Percentiles rank a stretch among this genome's conserved stretches.
Conservation (phyloP, 768 basidiomycete genomes). For the Neoboletus magnificus region DNA sequence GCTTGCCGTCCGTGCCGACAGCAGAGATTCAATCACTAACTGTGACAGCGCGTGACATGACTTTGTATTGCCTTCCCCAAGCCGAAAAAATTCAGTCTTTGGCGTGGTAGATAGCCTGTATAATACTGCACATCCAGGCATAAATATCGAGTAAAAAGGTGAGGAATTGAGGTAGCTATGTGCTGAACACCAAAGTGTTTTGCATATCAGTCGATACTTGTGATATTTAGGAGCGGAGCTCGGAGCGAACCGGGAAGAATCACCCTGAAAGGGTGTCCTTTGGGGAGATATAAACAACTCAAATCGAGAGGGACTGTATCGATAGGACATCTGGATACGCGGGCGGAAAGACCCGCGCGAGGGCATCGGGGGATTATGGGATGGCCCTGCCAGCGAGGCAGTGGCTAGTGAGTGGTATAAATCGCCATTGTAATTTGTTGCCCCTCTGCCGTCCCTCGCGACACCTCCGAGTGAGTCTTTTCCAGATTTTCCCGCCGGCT, state of each 20-base stretch:
- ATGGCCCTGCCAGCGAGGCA: slow-evolving; percentile 17
- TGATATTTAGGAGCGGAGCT: slow-evolving; percentile 5
- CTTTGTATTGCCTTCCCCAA: too few relatives aligned
- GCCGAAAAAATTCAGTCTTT: too few relatives aligned
- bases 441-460: slow-evolving; percentile 3
- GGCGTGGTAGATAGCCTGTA: too few relatives aligned
- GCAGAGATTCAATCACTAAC: too few relatives aligned
- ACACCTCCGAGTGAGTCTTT: slow-evolving; percentile 21
- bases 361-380: slow-evolving; percentile 33
- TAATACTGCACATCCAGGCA: too few relatives aligned
- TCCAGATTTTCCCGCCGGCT: slow-evolving; percentile 1
- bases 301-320: neutral
- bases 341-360: slow-evolving; percentile 22
- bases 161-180: too few relatives aligned
- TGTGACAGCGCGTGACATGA: too few relatives aligned
- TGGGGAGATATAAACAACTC: neutral
- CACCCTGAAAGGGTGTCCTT: neutral
- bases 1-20: too few relatives aligned
- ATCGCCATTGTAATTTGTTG: slow-evolving; percentile 9
- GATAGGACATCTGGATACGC: neutral
- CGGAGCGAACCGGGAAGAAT: slow-evolving; percentile 20
- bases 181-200: too few relatives aligned
- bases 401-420: slow-evolving; percentile 28
- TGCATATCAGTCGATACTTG: neutral
- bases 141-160: too few relatives aligned